Percentiles rank a stretch among this genome's conserved stretches.
Conservation (phyloP, 2,329 filamentous ascomycete genomes). For the Ilyonectria mors-panacis region DNA sequence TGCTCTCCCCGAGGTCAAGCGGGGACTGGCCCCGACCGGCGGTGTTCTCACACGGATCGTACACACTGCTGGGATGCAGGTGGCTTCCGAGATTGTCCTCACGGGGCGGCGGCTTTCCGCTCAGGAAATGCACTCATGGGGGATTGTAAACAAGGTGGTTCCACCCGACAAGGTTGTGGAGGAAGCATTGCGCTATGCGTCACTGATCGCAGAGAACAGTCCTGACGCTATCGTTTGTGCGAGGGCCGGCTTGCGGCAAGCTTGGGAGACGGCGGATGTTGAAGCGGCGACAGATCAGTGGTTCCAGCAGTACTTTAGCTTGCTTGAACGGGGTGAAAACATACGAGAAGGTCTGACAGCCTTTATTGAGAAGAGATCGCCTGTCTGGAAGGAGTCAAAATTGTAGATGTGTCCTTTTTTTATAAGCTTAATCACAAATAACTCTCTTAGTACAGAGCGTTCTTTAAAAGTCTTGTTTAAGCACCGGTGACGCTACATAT, state of each 20-base stretch:
- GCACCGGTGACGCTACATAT: too few species aligned
- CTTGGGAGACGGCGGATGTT: conserved; percentile 56
- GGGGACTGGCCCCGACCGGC: conserved; percentile 66
- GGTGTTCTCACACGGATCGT: conserved; percentile 66
- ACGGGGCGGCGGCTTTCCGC: conserved; percentile 42
- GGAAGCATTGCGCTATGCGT: conserved; percentile 46
- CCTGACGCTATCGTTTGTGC: conserved; percentile 56
- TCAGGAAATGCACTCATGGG: conserved; percentile 44
- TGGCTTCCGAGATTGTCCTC: conserved; percentile 45
- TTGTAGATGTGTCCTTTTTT: neutral
- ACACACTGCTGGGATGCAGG: conserved; percentile 44
- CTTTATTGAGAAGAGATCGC: conserved; percentile 61
- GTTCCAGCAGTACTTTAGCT: conserved; percentile 55
- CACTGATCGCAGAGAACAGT: conserved; percentile 50
- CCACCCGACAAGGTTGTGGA: conserved; percentile 28
- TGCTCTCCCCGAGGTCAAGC: conserved; percentile 65
- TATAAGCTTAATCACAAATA: too few species aligned
- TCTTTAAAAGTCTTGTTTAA: too few species aligned
- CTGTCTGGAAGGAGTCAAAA: conserved; percentile 21
- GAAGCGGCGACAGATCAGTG: conserved; percentile 56
- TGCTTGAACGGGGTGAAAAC: conserved; percentile 60
- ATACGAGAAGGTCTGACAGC: conserved; percentile 63
- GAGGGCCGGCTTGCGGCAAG: conserved; percentile 53
- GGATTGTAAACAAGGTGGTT: conserved; percentile 37
- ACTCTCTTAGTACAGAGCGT: too few species aligned